Evolutionary conservation across 495 filamentous ascomycete genomes (phyloP), one percentile per base, ranked within the genome.

Genomic region (Talaromyces borbonicus): DNA sequence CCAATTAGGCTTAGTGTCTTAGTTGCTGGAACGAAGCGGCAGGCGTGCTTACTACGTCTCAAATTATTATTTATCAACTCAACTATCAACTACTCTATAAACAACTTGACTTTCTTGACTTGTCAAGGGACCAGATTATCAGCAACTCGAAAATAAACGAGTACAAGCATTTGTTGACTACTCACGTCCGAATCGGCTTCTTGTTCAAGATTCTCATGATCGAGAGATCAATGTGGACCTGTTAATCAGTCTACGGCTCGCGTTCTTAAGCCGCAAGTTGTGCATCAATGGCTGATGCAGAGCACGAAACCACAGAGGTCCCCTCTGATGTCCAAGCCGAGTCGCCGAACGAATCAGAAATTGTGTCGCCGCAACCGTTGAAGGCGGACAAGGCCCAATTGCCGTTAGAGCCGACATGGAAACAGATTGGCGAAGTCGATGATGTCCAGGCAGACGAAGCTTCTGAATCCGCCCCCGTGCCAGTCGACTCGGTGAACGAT

Each of bases 221-320:
- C 15, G 20, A 11, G 19, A 38, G 19, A 58, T 58, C 57, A 46
- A 68, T 70, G 65, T 52, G 52, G 58, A 56, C 53, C 47, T 40
- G 31, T 43, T 51, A 41, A 26, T 27, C 37, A 26, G 30, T 37
- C 31, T 12, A 20, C 50, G 54, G 37, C 54, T 53, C 54, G 37
- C 36, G 55, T 52, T 46, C 49, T 58, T 63, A 56, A 57, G 48
- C 53, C 54, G 60, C 59, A 63, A 65, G n/a, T 63, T 57, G 56
- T 48, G 56, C 57, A 58, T 55, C 61, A 53, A 72, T 72, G 68
- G 68, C 64, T 58, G 68, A 70, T 55, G 58, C 60, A 47, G 54
- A 45, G 42, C 53, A 54, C 46, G 56, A 58, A 52, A 56, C 52
- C 53, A 50, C 58, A 59, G 56, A 62, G 52, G 36, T 52, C 37